A percentile compares a stretch with the other conserved stretches of the same genome.
Conservation (phyloP, 768 basidiomycete genomes). For the Fibroporia radiculosa region DNA sequence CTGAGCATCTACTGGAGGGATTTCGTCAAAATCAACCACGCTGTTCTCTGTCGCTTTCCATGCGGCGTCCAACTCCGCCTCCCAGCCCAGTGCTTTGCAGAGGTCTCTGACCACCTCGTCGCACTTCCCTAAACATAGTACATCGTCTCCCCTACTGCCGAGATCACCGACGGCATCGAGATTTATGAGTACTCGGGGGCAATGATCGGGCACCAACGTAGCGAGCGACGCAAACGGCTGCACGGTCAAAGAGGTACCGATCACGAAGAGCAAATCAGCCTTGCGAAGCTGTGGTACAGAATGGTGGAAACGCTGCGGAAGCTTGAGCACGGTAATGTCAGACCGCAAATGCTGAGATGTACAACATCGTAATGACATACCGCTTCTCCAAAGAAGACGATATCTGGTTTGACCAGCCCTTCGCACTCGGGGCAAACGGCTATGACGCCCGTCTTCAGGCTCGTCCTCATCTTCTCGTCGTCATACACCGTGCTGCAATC, state of each 20-base stretch:
- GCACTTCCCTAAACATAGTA: conserved; percentile 62
- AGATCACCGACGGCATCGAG: conserved; percentile 73
- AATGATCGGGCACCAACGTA: conserved; percentile 35
- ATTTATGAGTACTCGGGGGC: conserved; percentile 86
- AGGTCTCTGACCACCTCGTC: conserved; percentile 59
- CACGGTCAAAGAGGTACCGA: conserved; percentile 86
- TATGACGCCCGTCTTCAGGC: conserved; percentile 53
- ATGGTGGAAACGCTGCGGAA: conserved; percentile 62
- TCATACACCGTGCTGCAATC: conserved; percentile 56
- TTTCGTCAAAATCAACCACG: conserved; percentile 1
- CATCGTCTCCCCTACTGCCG: conserved; percentile 44
- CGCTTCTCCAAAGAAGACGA: conserved; percentile 83
- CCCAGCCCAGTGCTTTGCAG: conserved; percentile 69
- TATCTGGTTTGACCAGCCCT: conserved; percentile 83
- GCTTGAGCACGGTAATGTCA: conserved; percentile 31
- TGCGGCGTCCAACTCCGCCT: conserved; percentile 19
- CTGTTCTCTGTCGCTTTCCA: conserved; percentile 19
- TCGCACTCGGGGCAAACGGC: conserved; percentile 61
- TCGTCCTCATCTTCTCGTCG: conserved; percentile 57
- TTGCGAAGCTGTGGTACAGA: conserved; percentile 42
- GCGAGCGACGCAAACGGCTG: conserved; percentile 83
- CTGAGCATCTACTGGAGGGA: not conserved
- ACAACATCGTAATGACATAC: conserved; percentile 30
- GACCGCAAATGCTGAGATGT: not conserved
- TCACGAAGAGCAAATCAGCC: conserved; percentile 86